Evolutionary conservation across 352 stramenopile species (phyloP), one percentile per base, ranked within the genome.

Genomic region (Elongisporangium senticosum): DNA sequence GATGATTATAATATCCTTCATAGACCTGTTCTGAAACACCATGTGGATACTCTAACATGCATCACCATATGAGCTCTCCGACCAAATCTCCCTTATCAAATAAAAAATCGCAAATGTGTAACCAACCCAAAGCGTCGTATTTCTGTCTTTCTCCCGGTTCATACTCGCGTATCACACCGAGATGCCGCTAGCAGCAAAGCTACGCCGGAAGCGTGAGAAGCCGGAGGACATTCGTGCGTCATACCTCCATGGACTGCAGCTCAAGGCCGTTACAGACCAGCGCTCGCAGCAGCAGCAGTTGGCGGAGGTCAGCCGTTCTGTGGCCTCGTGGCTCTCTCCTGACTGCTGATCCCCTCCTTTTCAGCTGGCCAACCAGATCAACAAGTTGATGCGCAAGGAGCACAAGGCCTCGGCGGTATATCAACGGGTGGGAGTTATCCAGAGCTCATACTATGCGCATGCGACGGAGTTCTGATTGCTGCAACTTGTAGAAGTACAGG

Each of bases 341-440:
- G 23, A 26, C 23, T 26, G 23, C 5, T 26, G 23, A 26, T 26
- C 2, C 5, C 23, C 23, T 37, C 7, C 39, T 51, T 23, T 15
- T 58, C 51, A 91, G 81, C 61, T 91, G 56, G 82, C 86, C 65
- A 72, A 81, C 54, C 77, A 91, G 60, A 87, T 91, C 61, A 83
- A 87, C 39, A 56, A 65, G 28, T 65, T 91, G 20, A 64, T 91
- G 26, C 64, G 72, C 0, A 89, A 88, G 61, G 79, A 89, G 56
- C 66, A 71, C 49, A 86, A 83, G 58, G 63, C 65, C 22, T 14
- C 86, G 19, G 61, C 64, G 3, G 61, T 62, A 20, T 87, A 84
- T 49, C 69, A 85, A 49, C 75, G 79, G 2, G 79, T 89, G 71
- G 22, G 69, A 55, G 2, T 61, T 43, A n/a, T 39, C 23, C 23